Conservation (phyloP, 208 protist genomes). For the Perkinsela sp. region DNA sequence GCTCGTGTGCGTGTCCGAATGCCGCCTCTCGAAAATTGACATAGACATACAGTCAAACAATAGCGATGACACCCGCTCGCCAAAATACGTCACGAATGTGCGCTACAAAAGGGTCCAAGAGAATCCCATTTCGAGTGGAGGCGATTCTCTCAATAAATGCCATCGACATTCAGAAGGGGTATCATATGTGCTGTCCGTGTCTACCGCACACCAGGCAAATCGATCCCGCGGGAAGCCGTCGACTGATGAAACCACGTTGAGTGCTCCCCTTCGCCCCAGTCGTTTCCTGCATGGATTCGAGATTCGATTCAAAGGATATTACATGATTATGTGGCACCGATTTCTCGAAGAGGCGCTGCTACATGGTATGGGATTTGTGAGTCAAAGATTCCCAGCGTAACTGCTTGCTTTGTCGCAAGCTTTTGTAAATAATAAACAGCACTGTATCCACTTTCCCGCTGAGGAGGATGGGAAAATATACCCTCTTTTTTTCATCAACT, state of each 20-base stretch:
- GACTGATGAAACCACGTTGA: not conserved
- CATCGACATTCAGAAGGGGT: not conserved
- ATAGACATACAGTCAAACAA: not conserved
- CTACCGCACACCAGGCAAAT: not conserved
- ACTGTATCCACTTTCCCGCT: too few relatives aligned
- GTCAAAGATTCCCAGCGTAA: too few relatives aligned
- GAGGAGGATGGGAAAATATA: too few relatives aligned
- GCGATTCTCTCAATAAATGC: not conserved
- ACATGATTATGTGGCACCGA: not conserved
- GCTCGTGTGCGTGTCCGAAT: not conserved
- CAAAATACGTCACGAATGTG: not conserved
- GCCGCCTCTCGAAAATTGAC: not conserved
- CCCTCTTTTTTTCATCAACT: too few relatives aligned
- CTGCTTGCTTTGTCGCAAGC: too few relatives aligned
- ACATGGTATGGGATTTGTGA: not conserved
- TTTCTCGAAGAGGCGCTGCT: not conserved
- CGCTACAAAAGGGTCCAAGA: not conserved
- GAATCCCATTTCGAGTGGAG: not conserved
- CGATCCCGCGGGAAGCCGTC: not conserved
- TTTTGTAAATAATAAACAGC: too few relatives aligned
- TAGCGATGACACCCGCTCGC: not conserved
- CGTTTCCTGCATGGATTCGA: not conserved
- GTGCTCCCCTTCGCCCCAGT: not conserved
- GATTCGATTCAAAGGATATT: not conserved
- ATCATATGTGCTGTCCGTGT: not conserved